These are phyloP conservation scores for Amanita inopinata DNA, from an alignment of 768 basidiomycete species.

Conservation along the genomic window DNA sequence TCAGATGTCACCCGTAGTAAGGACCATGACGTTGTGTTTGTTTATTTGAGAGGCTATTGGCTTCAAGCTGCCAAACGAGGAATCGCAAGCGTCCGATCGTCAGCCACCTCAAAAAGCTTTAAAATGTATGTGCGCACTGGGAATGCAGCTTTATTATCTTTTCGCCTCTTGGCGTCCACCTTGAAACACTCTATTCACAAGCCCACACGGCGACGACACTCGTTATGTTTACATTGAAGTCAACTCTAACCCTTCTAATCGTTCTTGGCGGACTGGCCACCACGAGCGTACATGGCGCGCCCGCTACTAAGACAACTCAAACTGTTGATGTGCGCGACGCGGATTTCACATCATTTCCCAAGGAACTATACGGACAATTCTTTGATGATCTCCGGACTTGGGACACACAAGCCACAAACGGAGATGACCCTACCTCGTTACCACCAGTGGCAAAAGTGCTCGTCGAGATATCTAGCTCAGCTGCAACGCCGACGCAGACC, in stretches of 20 bases:
- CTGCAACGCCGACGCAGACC: background rate
- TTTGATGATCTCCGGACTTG: constrained; percentile 2
- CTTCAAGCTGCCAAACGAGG: too few relatives aligned
- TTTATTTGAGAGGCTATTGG: too few relatives aligned
- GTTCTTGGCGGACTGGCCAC: background rate
- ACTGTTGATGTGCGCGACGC: too few relatives aligned
- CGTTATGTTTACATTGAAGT: background rate
- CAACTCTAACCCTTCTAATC: background rate
- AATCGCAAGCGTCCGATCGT: too few relatives aligned
- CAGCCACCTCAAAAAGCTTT: too few relatives aligned
- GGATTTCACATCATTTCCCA: background rate
- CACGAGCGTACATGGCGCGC: background rate
- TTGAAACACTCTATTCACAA: background rate
- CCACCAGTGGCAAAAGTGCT: background rate
- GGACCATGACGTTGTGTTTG: too few relatives aligned
- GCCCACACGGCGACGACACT: constrained; percentile 1
- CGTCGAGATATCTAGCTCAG: background rate
- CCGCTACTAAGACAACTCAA: background rate
- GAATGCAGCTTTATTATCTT: background rate
- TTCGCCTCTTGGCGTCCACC: too few relatives aligned
- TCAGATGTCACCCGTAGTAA: too few relatives aligned
- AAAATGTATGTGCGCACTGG: background rate
- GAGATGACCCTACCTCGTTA: background rate
- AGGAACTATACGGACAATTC: constrained; percentile 4
- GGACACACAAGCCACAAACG: too few relatives aligned